Evolutionary conservation across 2,329 filamentous ascomycete species (phyloP).

Genomic region (Claviceps paspali): DNA sequence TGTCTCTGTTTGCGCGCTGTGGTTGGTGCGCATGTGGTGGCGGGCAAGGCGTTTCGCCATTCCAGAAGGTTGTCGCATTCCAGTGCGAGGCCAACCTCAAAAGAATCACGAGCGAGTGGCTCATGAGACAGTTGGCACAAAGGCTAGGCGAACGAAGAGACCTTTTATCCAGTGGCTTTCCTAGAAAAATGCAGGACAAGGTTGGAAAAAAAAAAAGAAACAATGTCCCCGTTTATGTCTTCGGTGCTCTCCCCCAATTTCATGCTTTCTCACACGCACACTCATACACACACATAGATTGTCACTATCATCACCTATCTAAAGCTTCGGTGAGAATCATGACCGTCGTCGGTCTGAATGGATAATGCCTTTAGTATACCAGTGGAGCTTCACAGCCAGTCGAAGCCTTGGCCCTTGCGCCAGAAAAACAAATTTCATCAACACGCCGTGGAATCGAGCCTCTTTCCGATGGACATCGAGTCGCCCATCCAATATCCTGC

Average conservation of each 20-base stretch:
- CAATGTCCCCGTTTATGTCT: too few species aligned
- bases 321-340: too few species aligned
- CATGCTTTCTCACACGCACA: background rate
- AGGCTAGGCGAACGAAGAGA: too few species aligned
- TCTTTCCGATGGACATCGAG: constrained; percentile 7
- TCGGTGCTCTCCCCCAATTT: background rate
- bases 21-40: constrained; percentile 1
- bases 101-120: background rate
- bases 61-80: constrained; percentile 4
- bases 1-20: background rate
- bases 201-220: background rate
- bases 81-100: constrained; percentile 1
- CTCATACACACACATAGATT: too few species aligned
- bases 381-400: too few species aligned
- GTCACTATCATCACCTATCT: too few species aligned
- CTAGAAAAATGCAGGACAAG: background rate
- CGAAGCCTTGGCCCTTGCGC: too few species aligned
- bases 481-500: constrained; percentile 5
- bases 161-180: background rate
- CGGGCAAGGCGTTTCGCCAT: background rate
- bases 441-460: background rate
- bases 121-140: background rate
- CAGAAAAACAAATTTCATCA: background rate
- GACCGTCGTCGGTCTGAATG: too few species aligned
- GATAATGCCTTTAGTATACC: too few species aligned